Base-by-base conservation (phyloP, 2,329 filamentous ascomycete genomes). In the Cylindrodendrum hubeiense region DNA sequence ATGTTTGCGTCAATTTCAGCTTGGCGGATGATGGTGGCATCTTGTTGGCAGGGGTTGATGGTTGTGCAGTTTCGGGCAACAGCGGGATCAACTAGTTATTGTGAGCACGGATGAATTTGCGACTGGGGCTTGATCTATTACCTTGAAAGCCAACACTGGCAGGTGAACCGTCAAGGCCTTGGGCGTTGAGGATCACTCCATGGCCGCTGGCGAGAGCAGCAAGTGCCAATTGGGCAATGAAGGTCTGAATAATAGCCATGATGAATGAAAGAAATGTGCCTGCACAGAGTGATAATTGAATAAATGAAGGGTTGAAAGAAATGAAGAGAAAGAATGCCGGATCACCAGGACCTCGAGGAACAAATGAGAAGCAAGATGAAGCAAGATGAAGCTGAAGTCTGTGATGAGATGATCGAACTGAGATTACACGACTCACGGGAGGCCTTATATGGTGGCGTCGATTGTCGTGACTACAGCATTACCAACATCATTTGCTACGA, bases 21-120 rank as follows among this genome's bases (percentile, higher is more conserved):
- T 63, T 89, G 86, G 56, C 85, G 83, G 77, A 91, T 91, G 73
- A 90, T 84, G 57, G 88, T 90, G 12, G 88, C 82, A 63, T 91
- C 89, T 67, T 88, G 86, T 73, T 91, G 89, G 81, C 90, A 91
- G 21, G 89, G 89, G 75, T 84, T 88, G 79, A 90, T 89, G 60
- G 81, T 80, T 17, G 87, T 90, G 77, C 89, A 90, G 76, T 90
- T 89, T 67, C 89, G 85, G 28, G 89, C 86, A 70, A 89, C 83
- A 61, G 78, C 78, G 43, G 83, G 77, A 70, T 87, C 83, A 65
- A 90, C 84, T 85, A 21, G 1, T 26, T 15, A 3, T 30, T 17
- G 37, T 69, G 49, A 69, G 53, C 17, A 39, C 8, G 30, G 34
- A 37, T 7, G 12, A 2, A 1, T 50, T 39, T 5, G 22, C 2